Evolutionary conservation across 169 alveolate genomes (phyloP).

Genomic region (Ichthyophthirius multifiliis): DNA sequence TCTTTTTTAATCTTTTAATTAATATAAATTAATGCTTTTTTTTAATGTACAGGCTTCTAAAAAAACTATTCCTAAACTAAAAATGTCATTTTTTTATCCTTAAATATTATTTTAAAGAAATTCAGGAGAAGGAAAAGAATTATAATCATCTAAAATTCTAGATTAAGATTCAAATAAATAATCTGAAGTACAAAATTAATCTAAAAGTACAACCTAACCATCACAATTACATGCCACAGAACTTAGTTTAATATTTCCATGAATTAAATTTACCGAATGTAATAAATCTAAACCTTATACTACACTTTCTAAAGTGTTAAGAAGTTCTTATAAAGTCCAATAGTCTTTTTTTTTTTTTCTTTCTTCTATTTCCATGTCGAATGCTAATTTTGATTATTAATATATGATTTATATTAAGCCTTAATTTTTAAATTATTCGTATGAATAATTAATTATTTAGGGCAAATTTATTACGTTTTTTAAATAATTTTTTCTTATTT

Average conservation of each 20-base stretch:
- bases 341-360: background rate
- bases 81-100: background rate
- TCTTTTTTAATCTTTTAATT: too few relatives aligned
- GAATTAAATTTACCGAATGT: background rate
- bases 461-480: too few relatives aligned
- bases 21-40: too few relatives aligned
- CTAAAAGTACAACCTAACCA: background rate
- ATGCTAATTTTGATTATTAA: too few relatives aligned
- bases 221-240: background rate
- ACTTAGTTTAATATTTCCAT: background rate
- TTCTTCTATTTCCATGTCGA: background rate
- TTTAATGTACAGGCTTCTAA: background rate
- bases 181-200: background rate
- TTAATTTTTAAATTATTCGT: too few relatives aligned
- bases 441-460: too few relatives aligned
- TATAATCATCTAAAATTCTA: too few relatives aligned
- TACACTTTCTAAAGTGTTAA: background rate
- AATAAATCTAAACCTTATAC: background rate
- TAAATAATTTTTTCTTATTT: too few relatives aligned
- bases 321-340: background rate
- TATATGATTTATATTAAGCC: too few relatives aligned
- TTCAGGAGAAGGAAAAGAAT: too few relatives aligned
- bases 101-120: too few relatives aligned
- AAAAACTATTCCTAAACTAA: conserved; percentile 3
- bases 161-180: background rate